Evolutionary conservation across 441 rosid genomes (phyloP), one percentile per base, ranked within the genome.

Genomic region (Melianthus villosus): DNA sequence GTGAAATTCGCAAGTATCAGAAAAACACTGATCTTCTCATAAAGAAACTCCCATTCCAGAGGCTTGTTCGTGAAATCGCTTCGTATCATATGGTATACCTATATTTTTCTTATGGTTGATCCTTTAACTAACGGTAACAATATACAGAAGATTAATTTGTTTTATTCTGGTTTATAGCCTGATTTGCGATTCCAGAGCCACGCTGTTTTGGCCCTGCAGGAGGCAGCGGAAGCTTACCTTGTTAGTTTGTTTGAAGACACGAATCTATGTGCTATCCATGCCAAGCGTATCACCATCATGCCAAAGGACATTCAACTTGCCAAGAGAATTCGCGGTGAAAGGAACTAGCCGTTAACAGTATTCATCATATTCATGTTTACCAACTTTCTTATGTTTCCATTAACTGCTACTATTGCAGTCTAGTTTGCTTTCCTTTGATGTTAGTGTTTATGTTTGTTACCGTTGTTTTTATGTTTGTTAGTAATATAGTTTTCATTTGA

Each of bases 1-100:
- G n/a, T n/a, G 37, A 33, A 17, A 33, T 33, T 19, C 16, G 37
- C 16, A 33, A 33, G 37, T 33, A 33, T 5, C 35, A 30, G 34
- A 30, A 30, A 14, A 30, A 14, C 34, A 30, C 34, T 7, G 32
- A 28, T 9, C 32, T 28, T 28, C 4, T 28, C 0, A 28, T 28
- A 9, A 9, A 11, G 0, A 28, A 28, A 10, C 32, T 28, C 1
- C 35, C 35, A 2, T 31, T 31, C 35, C 35, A 13, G 35, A 10
- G 35, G 14, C 35, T 31, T 3, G 37, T 15, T 9, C 20, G 37
- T 13, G 37, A 33, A 19, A 33, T 33, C 19, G 37, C 37, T 14
- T 19, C 13, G 20, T n/a, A n/a, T n/a, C n/a, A n/a, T n/a, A n/a
- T n/a, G n/a, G n/a, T n/a, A n/a, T n/a, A n/a, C n/a, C n/a, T n/a